These are phyloP conservation scores for Barnettozyma wickerhamii DNA, from an alignment of 805 yeast genomes.

Conservation along the genomic window DNA sequence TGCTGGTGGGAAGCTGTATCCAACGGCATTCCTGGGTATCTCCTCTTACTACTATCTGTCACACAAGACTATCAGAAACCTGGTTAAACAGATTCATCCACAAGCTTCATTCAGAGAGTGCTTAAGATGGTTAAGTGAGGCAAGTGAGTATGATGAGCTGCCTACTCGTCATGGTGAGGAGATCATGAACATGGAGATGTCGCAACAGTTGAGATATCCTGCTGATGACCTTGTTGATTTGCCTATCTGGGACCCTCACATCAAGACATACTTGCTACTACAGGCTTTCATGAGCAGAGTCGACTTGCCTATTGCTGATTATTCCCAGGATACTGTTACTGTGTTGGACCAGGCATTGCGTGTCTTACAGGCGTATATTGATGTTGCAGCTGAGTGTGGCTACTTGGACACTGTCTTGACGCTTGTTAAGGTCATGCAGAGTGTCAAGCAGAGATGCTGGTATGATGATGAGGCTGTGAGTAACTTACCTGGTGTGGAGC, in stretches of 20 bases:
- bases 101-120: constrained; percentile 54
- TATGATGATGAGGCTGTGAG: constrained; percentile 69
- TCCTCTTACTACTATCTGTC: constrained; percentile 91
- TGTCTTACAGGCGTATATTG: constrained; percentile 88
- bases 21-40: constrained; percentile 82
- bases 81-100: constrained; percentile 48
- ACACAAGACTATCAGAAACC: constrained; percentile 76
- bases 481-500: constrained; percentile 22
- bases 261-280: constrained; percentile 77
- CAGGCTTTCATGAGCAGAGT: constrained; percentile 86
- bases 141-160: constrained; percentile 86
- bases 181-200: constrained; percentile 84
- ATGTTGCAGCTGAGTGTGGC: constrained; percentile 83
- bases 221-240: constrained; percentile 77
- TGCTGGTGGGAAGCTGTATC: constrained; percentile 40
- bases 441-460: constrained; percentile 88
- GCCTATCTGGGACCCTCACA: constrained; percentile 70
- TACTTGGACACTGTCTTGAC: constrained; percentile 55
- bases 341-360: constrained; percentile 93
- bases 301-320: constrained; percentile 92
- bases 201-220: constrained; percentile 51
- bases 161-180: constrained; percentile 57
- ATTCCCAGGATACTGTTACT: constrained; percentile 87
- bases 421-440: constrained; percentile 70
- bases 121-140: constrained; percentile 86